These are phyloP conservation scores for Pecoramyces ruminantium DNA, from an alignment of 192 early-diverging fungal species.

Conservation along the genomic window DNA sequence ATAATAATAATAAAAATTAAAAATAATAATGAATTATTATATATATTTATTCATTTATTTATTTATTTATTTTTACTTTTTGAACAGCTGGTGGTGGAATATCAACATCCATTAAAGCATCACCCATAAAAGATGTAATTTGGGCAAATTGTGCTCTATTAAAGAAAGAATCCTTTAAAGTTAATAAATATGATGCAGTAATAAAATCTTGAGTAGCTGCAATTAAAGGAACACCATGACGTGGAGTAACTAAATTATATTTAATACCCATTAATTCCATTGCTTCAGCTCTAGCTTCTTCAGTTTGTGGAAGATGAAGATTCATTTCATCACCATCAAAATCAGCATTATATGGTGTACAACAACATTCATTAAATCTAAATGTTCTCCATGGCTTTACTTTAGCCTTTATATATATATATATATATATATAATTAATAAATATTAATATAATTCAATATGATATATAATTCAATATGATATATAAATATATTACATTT, in stretches of 20 bases:
- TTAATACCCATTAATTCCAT: conserved; percentile 87
- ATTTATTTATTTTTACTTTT: conserved; percentile 24
- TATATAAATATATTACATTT: no score
- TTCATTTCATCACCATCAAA: conserved; percentile 99
- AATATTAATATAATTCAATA: background rate
- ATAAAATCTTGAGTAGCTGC: conserved; percentile 99
- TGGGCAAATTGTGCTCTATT: conserved; percentile 83
- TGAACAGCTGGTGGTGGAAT: conserved; percentile 82
- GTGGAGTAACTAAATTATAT: conserved; percentile 92
- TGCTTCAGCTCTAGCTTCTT: conserved; percentile 93
- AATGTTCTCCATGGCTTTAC: conserved; percentile 94
- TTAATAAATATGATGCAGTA: conserved; percentile 83
- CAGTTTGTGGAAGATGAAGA: conserved; percentile 96
- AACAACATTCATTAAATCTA: conserved; percentile 99
- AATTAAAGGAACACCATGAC: conserved; percentile 95
- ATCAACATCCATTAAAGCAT: conserved; percentile 67
- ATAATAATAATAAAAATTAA: conserved; percentile 6
- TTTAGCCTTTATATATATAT: conserved; percentile 25
- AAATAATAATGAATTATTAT: background rate
- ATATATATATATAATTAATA: background rate
- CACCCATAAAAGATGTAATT: conserved; percentile 80
- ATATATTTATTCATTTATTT: no score
- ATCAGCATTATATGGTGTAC: conserved; percentile 98
- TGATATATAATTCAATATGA: background rate
- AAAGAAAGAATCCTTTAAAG: conserved; percentile 88